Conservation (phyloP, 176 grass and related monocot species). For the Carex kokanica region DNA sequence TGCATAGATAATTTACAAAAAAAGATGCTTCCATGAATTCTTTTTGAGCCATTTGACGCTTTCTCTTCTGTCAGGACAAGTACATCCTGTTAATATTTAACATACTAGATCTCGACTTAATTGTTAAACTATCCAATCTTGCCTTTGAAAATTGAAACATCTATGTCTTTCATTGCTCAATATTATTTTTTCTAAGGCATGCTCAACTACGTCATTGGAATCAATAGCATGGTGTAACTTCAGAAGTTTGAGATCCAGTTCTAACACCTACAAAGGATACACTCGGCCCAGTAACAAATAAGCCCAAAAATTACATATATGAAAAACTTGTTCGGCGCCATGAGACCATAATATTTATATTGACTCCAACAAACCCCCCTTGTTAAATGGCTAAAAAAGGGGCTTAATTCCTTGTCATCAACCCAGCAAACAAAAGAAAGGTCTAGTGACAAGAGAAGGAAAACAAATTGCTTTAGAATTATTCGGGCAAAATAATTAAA, state of each 20-base stretch:
- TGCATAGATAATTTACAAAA: background rate
- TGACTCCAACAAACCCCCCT: constrained; percentile 1
- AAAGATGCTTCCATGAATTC: background rate
- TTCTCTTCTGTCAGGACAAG: background rate
- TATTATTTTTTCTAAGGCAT: background rate
- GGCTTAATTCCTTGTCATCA: background rate
- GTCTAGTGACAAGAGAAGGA: background rate
- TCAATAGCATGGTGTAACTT: too few relatives aligned
- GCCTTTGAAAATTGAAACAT: background rate
- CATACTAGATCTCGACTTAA: background rate
- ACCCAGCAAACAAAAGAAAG: constrained; percentile 7
- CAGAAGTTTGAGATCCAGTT: background rate
- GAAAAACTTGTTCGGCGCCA: background rate
- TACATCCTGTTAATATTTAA: background rate
- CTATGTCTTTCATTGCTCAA: background rate
- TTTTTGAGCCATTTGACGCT: background rate
- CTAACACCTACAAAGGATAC: background rate
- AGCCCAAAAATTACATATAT: background rate
- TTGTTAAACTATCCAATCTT: background rate
- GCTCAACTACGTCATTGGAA: too few relatives aligned
- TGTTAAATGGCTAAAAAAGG: background rate
- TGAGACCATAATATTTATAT: constrained; percentile 10
- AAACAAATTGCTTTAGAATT: background rate
- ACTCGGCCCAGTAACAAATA: background rate
- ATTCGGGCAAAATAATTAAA: constrained; percentile 22